phyloP scores from a whole-genome alignment of 192 early-diverging fungal species.

The Mortierella antarctica region DNA sequence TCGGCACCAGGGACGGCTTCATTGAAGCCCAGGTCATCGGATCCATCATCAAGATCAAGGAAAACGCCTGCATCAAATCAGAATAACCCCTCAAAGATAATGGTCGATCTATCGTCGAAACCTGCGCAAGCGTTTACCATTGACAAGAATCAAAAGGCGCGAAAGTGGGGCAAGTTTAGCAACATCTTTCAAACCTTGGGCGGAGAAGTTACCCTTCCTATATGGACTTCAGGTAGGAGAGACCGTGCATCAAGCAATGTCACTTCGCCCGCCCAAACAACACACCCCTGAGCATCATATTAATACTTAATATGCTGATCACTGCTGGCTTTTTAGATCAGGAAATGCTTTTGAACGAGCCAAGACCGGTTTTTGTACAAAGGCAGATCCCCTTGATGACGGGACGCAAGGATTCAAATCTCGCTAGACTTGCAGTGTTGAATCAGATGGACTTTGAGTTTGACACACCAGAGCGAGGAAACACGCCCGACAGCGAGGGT shows the following conservation, averaged over 20 bases:
- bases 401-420: slow-evolving; percentile 16
- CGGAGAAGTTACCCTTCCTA: slow-evolving; percentile 8
- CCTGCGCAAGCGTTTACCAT: slow-evolving; percentile 22
- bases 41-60: neutral
- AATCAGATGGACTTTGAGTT: slow-evolving; percentile 13
- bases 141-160: slow-evolving; percentile 23
- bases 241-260: no score
- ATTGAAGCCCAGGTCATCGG: neutral
- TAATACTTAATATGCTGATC: no score
- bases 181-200: slow-evolving; percentile 15
- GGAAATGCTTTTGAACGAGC: slow-evolving; percentile 49
- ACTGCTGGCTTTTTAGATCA: slow-evolving; percentile 21
- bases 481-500: slow-evolving; percentile 38
- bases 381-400: slow-evolving; percentile 12
- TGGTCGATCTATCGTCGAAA: slow-evolving; percentile 6
- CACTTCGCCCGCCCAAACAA: no score
- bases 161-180: slow-evolving; percentile 16
- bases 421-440: slow-evolving; percentile 36
- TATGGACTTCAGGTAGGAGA: slow-evolving; percentile 24
- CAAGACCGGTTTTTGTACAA: slow-evolving; percentile 29
- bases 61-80: neutral
- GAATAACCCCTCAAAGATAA: neutral
- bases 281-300: no score
- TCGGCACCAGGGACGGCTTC: no score
- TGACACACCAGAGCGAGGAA: slow-evolving; percentile 48